These are phyloP conservation scores for Dactylellina leptospora DNA, from an alignment of 2,329 filamentous ascomycete genomes.

Conservation along the genomic window DNA sequence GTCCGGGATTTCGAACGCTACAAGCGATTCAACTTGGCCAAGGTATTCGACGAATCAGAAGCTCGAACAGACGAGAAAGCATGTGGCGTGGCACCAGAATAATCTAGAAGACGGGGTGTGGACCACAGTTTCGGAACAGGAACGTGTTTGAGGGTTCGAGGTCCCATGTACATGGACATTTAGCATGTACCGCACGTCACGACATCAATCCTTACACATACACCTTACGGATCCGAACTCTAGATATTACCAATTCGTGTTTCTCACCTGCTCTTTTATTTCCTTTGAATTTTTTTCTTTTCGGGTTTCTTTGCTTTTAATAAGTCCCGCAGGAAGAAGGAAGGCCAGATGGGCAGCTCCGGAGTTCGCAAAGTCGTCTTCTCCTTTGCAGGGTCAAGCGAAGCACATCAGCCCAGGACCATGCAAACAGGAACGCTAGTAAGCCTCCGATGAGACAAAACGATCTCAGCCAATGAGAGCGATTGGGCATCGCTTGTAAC, in stretches of 20 bases:
- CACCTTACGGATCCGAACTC: constrained; percentile 29
- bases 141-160: constrained; percentile 36
- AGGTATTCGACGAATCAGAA: constrained; percentile 62
- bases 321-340: constrained; percentile 23
- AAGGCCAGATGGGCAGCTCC: constrained; percentile 35
- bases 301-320: constrained; percentile 15
- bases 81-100: constrained; percentile 53
- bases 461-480: constrained; percentile 38
- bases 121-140: constrained; percentile 53
- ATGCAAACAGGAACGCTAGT: constrained; percentile 54
- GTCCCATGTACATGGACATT: constrained; percentile 39
- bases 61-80: constrained; percentile 56
- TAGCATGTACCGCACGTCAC: constrained; percentile 37
- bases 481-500: constrained; percentile 49
- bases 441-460: constrained; percentile 49
- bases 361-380: constrained; percentile 41
- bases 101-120: constrained; percentile 52
- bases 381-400: constrained; percentile 53
- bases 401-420: constrained; percentile 50
- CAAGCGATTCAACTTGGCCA: constrained; percentile 76
- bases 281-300: constrained; percentile 7
- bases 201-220: constrained; percentile 26
- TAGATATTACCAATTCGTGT: constrained; percentile 41
- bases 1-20: constrained; percentile 78
- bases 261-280: constrained; percentile 21